Base-by-base conservation (phyloP, 495 filamentous ascomycete genomes). In the Daldinia bambusicola region DNA sequence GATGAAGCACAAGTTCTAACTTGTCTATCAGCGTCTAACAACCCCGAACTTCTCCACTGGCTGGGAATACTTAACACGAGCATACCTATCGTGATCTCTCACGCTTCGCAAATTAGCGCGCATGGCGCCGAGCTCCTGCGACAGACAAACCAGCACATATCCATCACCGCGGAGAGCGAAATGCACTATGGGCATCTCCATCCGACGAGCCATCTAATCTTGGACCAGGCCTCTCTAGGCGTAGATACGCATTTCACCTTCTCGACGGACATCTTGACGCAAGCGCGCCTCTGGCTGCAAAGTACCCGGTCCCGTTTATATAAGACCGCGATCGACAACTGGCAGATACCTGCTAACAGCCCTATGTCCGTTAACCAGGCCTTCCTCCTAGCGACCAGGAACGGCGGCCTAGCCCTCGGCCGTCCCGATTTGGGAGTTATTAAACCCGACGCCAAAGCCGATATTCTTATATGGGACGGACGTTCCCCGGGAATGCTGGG, bases 221-320 rank as follows among this genome's bases (percentile, higher is more conserved):
- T 75, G 9, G 80, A 82, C 58, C 81, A 83, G 61, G 77, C 80
- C n/a, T 65, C 80, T 0, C 71, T 85, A 3, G 83, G 83, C 12
- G 70, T 84, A 31, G 83, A 85, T 69, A 84, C 82, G 40, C 81
- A 84, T 41, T 80, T 81, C 61, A 81, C 83, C 12, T 84, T 78
- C 64, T 78, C 75, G 1, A 69, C 75, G 5, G 83, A 84, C 60
- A 80, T 84, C 30, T 48, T 84, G 9, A 78, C 81, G 5, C 82
- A 85, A 66, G 77, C 81, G 4, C 76, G 84, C 1, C 16, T 84
- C 6, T 80, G 78, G 78, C 64, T 80, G 18, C 77, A 84, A 57
- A 48, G 45, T 1, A 70, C 67, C 0, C 74, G 82, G 7, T 56
- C 53, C 30, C 51, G 59, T 48, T 65, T 75, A 9, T 82, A 77